Evolutionary conservation across 2,329 filamentous ascomycete species (phyloP).

Genomic region (Beauveria australis): DNA sequence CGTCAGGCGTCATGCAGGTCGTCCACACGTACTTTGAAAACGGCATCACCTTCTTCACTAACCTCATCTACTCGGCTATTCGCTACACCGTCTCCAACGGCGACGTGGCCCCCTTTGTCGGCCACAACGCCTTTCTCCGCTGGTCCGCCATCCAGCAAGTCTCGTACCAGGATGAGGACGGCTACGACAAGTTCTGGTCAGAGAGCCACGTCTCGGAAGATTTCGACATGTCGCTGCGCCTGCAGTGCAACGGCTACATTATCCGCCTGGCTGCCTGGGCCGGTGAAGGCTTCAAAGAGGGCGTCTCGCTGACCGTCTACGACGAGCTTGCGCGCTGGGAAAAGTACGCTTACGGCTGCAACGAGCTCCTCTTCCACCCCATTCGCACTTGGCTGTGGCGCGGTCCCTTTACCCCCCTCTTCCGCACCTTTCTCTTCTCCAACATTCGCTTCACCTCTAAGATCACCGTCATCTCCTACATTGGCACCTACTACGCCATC

Average conservation of each 20-base stretch:
- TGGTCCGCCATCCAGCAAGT: constrained; percentile 45
- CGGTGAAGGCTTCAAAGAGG: constrained; percentile 63
- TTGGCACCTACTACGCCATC: constrained; percentile 65
- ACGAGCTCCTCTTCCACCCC: constrained; percentile 63
- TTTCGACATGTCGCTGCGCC: constrained; percentile 65
- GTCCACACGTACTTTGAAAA: constrained; percentile 66
- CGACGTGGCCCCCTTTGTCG: constrained; percentile 67
- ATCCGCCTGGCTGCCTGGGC: constrained; percentile 63
- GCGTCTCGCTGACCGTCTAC: constrained; percentile 64
- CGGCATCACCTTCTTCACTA: constrained; percentile 67
- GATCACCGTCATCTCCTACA: constrained; percentile 62
- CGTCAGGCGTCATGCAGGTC: constrained; percentile 70
- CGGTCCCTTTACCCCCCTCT: constrained; percentile 59
- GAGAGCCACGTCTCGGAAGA: constrained; percentile 70
- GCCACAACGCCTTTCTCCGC: constrained; percentile 67
- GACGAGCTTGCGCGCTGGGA: constrained; percentile 66
- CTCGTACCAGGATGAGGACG: constrained; percentile 40
- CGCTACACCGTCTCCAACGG: constrained; percentile 62
- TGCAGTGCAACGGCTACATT: constrained; percentile 60
- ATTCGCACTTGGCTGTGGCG: constrained; percentile 51
- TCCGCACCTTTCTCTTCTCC: constrained; percentile 50
- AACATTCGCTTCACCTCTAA: constrained; percentile 59
- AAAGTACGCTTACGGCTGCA: constrained; percentile 66
- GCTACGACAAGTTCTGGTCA: constrained; percentile 59
- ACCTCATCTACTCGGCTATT: constrained; percentile 68